Percentiles rank a stretch among this genome's conserved stretches.
These are phyloP conservation scores for Penicillium robsamsonii DNA, from an alignment of 495 filamentous ascomycete species.

Conservation along the genomic window DNA sequence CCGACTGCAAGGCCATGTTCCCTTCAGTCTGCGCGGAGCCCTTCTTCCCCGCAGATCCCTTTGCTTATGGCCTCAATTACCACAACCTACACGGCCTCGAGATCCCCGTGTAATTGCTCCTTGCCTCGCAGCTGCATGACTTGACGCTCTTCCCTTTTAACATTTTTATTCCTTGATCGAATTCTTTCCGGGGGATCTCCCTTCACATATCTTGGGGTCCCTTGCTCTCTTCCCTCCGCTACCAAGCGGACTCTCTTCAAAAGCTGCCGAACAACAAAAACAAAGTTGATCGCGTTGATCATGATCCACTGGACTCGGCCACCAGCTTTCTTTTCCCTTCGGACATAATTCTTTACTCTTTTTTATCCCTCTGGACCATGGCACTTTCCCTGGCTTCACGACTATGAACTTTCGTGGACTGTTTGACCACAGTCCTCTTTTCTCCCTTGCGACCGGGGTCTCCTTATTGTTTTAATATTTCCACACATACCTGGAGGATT, in stretches of 20 bases:
- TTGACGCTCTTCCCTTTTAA: conserved; percentile 2
- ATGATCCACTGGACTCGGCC: conserved; percentile 14
- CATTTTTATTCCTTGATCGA: background rate
- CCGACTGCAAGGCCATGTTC: conserved; percentile 36
- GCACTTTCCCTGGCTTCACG: conserved; percentile 1
- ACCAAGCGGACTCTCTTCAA: background rate
- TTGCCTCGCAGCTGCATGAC: conserved; percentile 20
- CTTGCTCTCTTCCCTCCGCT: conserved; percentile 1
- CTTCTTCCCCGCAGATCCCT: conserved; percentile 27
- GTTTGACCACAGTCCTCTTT: conserved; percentile 10
- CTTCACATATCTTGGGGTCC: conserved; percentile 2
- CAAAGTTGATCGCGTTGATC: conserved; percentile 16
- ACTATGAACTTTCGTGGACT: conserved; percentile 15
- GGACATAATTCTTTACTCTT: conserved; percentile 19
- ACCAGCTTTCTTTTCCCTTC: conserved; percentile 13
- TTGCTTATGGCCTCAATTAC: conserved; percentile 23
- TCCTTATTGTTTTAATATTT: conserved; percentile 29
- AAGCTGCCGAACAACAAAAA: conserved; percentile 17
- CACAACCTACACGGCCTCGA: conserved; percentile 25
- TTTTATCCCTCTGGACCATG: conserved; percentile 1
- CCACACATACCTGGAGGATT: conserved; percentile 22
- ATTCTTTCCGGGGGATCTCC: background rate
- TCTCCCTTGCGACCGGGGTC: background rate
- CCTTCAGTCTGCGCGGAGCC: conserved; percentile 30
- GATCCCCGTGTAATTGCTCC: conserved; percentile 2